Evolutionary conservation across 2,329 filamentous ascomycete genomes (phyloP).

Genomic region (Nectriaceae sp.): DNA sequence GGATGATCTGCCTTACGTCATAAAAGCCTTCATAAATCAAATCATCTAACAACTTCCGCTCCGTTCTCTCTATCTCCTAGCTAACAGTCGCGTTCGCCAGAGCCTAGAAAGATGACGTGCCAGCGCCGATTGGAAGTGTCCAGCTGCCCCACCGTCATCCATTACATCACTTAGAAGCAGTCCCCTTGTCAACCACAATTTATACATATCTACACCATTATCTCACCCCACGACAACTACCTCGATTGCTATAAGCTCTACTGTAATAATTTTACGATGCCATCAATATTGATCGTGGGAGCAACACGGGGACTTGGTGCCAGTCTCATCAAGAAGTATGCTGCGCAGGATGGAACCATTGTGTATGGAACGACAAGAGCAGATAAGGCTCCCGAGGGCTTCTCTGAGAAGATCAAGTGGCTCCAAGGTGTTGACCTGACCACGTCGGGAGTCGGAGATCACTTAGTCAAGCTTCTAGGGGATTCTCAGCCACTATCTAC

Average conservation of each 20-base stretch:
- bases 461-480: slow-evolving; percentile 47
- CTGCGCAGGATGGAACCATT: slow-evolving; percentile 43
- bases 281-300: slow-evolving; percentile 63
- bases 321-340: slow-evolving; percentile 60
- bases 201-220: no score
- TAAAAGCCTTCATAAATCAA: no score
- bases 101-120: neutral
- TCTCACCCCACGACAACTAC: no score
- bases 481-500: slow-evolving; percentile 42
- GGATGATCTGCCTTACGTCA: no score
- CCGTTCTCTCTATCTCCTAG: no score
- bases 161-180: neutral
- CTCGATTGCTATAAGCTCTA: no score
- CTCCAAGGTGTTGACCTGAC: slow-evolving; percentile 59
- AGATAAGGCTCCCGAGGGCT: slow-evolving; percentile 42
- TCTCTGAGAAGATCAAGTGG: slow-evolving; percentile 52
- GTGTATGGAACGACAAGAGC: slow-evolving; percentile 64
- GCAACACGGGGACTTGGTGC: slow-evolving; percentile 69
- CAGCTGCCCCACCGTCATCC: neutral
- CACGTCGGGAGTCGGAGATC: slow-evolving; percentile 47
- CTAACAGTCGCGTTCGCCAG: neutral
- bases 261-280: no score
- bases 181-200: neutral
- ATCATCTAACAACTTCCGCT: no score
- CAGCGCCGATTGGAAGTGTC: no score